Conservation (phyloP, 495 filamentous ascomycete genomes). For the Aspergillus biplanus region DNA sequence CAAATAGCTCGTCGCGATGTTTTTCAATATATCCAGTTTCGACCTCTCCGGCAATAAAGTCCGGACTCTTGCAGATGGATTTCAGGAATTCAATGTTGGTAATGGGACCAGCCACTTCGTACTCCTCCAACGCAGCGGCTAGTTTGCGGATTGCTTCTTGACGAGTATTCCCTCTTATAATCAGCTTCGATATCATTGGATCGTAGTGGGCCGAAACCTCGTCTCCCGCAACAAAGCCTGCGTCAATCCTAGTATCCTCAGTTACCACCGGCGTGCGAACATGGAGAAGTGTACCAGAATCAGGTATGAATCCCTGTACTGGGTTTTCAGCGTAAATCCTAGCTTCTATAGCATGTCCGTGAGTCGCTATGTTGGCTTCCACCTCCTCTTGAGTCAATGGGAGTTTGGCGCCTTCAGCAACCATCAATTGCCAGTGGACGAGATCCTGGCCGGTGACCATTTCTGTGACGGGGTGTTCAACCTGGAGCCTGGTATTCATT, state of each 20-base stretch:
- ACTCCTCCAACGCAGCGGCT: conserved; percentile 78
- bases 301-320: conserved; percentile 84
- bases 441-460: conserved; percentile 95
- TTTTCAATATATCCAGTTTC: conserved; percentile 97
- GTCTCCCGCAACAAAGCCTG: conserved; percentile 88
- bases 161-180: conserved; percentile 80
- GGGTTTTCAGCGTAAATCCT: conserved; percentile 97
- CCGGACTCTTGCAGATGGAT: conserved; percentile 73
- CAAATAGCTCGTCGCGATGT: conserved; percentile 74
- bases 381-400: conserved; percentile 86
- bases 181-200: conserved; percentile 98
- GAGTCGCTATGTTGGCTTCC: conserved; percentile 69
- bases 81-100: conserved; percentile 99
- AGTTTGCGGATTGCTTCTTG: conserved; percentile 84
- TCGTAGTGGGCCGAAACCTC: conserved; percentile 96
- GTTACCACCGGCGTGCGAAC: conserved; percentile 71
- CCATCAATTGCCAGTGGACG: conserved; percentile 93
- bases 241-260: conserved; percentile 83
- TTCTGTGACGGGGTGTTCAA: conserved; percentile 97
- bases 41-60: conserved; percentile 84
- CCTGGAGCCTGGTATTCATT: conserved; percentile 97
- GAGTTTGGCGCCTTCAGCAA: conserved; percentile 85
- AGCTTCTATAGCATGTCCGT: conserved; percentile 90
- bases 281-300: conserved; percentile 87
- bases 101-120: conserved; percentile 88